These are phyloP conservation scores for Cladophialophora exuberans DNA, from an alignment of 2,329 filamentous ascomycete genomes.

Conservation along the genomic window DNA sequence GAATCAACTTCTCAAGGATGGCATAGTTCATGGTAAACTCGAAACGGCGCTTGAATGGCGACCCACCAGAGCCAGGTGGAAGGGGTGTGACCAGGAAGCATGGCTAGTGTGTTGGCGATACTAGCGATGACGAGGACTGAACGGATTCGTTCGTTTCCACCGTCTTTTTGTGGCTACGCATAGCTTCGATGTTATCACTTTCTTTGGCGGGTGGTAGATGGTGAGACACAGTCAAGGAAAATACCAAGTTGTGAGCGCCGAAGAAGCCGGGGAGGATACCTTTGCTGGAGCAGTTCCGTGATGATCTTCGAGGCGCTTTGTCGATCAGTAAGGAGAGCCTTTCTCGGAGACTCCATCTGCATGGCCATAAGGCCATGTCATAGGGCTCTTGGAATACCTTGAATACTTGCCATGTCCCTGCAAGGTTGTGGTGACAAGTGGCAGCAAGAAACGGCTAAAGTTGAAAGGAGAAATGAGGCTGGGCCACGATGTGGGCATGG, in stretches of 20 bases:
- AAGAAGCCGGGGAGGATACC: background rate
- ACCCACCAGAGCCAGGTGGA: background rate
- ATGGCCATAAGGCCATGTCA: constrained; percentile 1
- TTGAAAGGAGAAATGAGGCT: constrained; percentile 1
- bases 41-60: background rate
- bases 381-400: background rate
- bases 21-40: background rate
- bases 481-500: background rate
- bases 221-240: background rate
- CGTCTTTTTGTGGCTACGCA: background rate
- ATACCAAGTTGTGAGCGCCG: background rate
- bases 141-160: background rate
- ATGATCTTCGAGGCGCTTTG: constrained; percentile 10
- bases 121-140: background rate
- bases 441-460: background rate
- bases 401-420: constrained; percentile 6
- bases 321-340: constrained; percentile 1
- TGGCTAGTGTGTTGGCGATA: background rate
- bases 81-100: background rate
- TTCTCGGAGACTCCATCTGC: background rate
- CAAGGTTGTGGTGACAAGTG: background rate
- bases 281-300: background rate
- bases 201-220: background rate
- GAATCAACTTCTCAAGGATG: background rate
- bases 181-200: background rate